Evolutionary conservation across 306 rosid species (phyloP).

Genomic region (Potentilla sterilis): DNA sequence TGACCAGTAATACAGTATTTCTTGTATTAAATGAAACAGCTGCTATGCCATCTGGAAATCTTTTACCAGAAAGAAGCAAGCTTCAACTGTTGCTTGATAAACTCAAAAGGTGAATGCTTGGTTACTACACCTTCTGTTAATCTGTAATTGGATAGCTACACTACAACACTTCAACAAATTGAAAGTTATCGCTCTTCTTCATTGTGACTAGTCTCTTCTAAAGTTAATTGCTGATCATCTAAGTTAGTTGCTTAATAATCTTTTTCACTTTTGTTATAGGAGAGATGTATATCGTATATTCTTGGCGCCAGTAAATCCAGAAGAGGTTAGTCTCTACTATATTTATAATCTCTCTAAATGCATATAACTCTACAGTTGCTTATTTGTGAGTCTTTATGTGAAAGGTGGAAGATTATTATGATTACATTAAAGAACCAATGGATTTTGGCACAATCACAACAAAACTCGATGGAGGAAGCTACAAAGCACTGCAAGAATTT

Average conservation of each 20-base stretch:
- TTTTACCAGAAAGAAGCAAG: constrained; percentile 11
- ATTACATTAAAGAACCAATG: constrained; percentile 31
- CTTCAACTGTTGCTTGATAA: constrained; percentile 17
- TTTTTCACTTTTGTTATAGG: constrained; percentile 13
- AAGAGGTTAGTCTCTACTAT: constrained; percentile 23
- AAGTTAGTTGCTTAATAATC: neutral
- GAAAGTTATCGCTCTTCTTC: neutral
- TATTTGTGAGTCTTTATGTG: neutral
- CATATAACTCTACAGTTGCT: neutral
- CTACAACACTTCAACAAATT: neutral
- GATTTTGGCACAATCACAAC: constrained; percentile 22
- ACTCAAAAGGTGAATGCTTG: constrained; percentile 17
- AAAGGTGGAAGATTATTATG: constrained; percentile 28
- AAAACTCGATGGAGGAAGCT: constrained; percentile 26
- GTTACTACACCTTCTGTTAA: neutral
- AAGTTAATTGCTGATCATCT: neutral
- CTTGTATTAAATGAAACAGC: constrained; percentile 12
- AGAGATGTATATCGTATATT: constrained; percentile 10
- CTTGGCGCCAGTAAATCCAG: constrained; percentile 20
- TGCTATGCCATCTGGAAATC: neutral
- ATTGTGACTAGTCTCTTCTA: neutral
- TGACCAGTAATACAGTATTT: neutral
- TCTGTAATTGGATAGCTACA: too few species aligned
- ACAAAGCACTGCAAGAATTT: constrained; percentile 23
- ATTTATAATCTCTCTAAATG: neutral